Evolutionary conservation across 345 rosid genomes (phyloP), one percentile per base, ranked within the genome.

Genomic region (Carallia brachiata): DNA sequence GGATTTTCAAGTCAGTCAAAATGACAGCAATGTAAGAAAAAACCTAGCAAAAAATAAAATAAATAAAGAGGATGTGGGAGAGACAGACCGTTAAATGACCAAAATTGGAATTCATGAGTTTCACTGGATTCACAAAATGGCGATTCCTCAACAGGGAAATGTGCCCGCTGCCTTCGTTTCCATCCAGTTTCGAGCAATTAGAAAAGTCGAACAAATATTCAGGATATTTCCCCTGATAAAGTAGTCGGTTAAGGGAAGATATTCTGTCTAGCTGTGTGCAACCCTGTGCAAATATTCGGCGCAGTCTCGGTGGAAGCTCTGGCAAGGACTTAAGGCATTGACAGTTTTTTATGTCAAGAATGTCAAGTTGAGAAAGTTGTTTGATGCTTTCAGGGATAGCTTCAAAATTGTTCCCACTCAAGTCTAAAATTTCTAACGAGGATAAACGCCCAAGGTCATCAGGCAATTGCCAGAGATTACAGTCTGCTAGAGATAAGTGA

Each of bases 321-420:
- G 64, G 71, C 13, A 68, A 48, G 19, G 71, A 59, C 27, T 44
- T 44, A 16, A 68, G 71, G n/a, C 30, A 56, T 52, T 58, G 40
- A 36, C 71, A 68, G 55, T 58, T 30, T 52, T 18, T 56, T 40
- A 68, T 31, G 13, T 58, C 15, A 17, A 68, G 55, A 9, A 12
- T 17, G 28, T 68, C 63, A 6, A 68, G 30, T 23, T 4, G 12
- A 10, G 36, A 68, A 58, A 68, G 71, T 40, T 58, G 64, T n/a
- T 30, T 68, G 52, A 68, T 68, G 39, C 31, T 30, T 68, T 36
- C 55, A 8, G 64, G 71, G n/a, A 68, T 58, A 6, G 44, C 30
- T 37, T 39, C 48, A 6, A 68, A 68, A 68, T 58, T 68, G 55
- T 68, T 58, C 40, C 56, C 39, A 12, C 48, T n/a, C 1, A 68